These are phyloP conservation scores for Claviceps sp. DNA, from an alignment of 2,329 filamentous ascomycete genomes.

Conservation along the genomic window DNA sequence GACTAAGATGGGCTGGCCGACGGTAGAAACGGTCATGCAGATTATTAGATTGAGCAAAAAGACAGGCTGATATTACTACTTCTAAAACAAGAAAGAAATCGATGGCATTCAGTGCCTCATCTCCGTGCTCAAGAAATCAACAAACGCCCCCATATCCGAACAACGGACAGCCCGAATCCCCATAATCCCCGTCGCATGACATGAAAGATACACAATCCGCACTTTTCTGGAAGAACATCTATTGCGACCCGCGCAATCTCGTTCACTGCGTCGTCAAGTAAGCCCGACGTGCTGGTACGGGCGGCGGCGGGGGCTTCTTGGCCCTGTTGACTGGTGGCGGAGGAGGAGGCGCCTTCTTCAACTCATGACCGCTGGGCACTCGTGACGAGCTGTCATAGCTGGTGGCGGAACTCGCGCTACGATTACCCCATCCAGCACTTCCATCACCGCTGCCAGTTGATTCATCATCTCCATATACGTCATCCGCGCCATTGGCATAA, in stretches of 20 bases:
- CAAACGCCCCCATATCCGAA: too few relatives aligned
- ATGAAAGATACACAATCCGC: background rate
- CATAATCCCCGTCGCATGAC: background rate
- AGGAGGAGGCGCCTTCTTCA: slow-evolving; percentile 43
- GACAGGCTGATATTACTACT: too few relatives aligned
- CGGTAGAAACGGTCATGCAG: background rate
- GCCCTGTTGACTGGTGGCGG: slow-evolving; percentile 35
- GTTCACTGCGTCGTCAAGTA: slow-evolving; percentile 10
- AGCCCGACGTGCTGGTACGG: slow-evolving; percentile 19
- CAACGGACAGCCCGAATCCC: too few relatives aligned
- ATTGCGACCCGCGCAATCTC: slow-evolving; percentile 1
- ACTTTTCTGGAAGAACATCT: background rate
- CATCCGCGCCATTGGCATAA: slow-evolving; percentile 21
- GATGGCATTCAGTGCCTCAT: too few relatives aligned
- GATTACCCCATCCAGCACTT: slow-evolving; percentile 36
- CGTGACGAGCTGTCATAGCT: slow-evolving; percentile 36
- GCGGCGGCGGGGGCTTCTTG: slow-evolving; percentile 24
- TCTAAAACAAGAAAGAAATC: background rate
- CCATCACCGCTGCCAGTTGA: slow-evolving; percentile 36
- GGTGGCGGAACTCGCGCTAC: slow-evolving; percentile 41
- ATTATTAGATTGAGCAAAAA: background rate
- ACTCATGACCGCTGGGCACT: slow-evolving; percentile 10
- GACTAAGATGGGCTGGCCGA: background rate
- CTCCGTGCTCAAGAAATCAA: too few relatives aligned
- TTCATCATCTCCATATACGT: slow-evolving; percentile 37